Base-by-base conservation (phyloP, 148 eudicot species). In the Salicornia ramosissima region DNA sequence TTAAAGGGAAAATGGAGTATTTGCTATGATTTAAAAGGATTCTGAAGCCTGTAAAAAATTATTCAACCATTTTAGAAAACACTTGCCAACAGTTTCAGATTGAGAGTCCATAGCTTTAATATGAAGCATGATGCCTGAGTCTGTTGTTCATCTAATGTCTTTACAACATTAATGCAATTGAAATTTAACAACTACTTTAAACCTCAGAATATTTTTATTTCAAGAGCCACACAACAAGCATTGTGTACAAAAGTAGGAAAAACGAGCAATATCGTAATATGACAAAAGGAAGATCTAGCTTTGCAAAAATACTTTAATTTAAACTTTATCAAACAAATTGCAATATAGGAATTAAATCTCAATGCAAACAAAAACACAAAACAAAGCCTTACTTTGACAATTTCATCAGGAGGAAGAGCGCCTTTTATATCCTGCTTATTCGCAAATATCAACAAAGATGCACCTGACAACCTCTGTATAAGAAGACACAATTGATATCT, bases 371-470 rank as follows among this genome's bases (percentile, higher is more conserved):
- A 58, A 52, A 43, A 14, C n/a, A 47, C 21, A 30, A 15, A 64
- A 56, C 66, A 64, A 0, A 24, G 33, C 40, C 82, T 87, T 77
- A 91, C 99, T 83, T 94, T 87, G 64, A 85, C 83, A 43, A 95
- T 81, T 83, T 95, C 97, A 82, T 69, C 74, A 28, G 99, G 96
- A 19, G 90, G 82, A 60, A 95, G 88, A 64, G 99, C 89, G 55
- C 96, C 96, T 69, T 89, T 87, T 82, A 95, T 95, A 78, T 95
- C 99, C 86, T 91, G 97, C 76, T 95, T 95, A 80, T 95, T 95
- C 5, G 99, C 99, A 59, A 95, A 81, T 74, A 95, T 78, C 74
- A 95, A 79, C 75, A 91, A 80, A 3, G 99, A 91, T 62, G 97
- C 83, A 67, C 96, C 99, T 47, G 93, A 91, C 61, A 95, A 75